These are phyloP conservation scores for Kodamaea anthophila DNA, from an alignment of 1,139 yeast species.

Conservation along the genomic window DNA sequence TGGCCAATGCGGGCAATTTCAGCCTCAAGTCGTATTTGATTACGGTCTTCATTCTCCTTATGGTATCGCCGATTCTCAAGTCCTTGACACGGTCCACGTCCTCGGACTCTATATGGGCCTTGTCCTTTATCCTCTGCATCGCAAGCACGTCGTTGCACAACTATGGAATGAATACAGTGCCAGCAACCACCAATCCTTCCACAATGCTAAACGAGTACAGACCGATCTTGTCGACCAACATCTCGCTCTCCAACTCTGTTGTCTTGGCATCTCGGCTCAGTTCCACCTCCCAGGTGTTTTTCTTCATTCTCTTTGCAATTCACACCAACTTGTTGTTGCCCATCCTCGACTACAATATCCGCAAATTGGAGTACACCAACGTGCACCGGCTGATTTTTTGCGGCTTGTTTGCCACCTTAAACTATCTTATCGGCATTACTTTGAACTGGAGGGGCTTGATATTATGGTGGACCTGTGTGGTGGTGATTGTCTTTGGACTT, in stretches of 20 bases:
- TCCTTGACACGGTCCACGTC: slow-evolving; percentile 86
- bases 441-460: slow-evolving; percentile 37
- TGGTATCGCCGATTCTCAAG: slow-evolving; percentile 83
- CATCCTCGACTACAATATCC: slow-evolving; percentile 54
- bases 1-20: slow-evolving; percentile 12
- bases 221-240: slow-evolving; percentile 74
- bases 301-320: slow-evolving; percentile 70
- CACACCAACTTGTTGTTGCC: slow-evolving; percentile 72
- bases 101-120: slow-evolving; percentile 93
- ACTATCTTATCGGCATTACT: slow-evolving; percentile 20
- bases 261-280: slow-evolving; percentile 81
- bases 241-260: slow-evolving; percentile 80
- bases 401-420: slow-evolving; percentile 17
- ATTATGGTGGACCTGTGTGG: slow-evolving; percentile 46
- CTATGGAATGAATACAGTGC: slow-evolving; percentile 39
- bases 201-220: slow-evolving; percentile 25
- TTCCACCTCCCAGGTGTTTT: slow-evolving; percentile 72
- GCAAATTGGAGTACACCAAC: slow-evolving; percentile 25
- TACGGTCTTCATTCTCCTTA: slow-evolving; percentile 62
- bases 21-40: slow-evolving; percentile 57
- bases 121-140: slow-evolving; percentile 71
- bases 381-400: slow-evolving; percentile 31
- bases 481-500: slow-evolving; percentile 47
- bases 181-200: slow-evolving; percentile 5
- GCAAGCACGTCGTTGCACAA: slow-evolving; percentile 65